phyloP scores from a whole-genome alignment of 768 basidiomycete genomes.

The Amanita muscaria region DNA sequence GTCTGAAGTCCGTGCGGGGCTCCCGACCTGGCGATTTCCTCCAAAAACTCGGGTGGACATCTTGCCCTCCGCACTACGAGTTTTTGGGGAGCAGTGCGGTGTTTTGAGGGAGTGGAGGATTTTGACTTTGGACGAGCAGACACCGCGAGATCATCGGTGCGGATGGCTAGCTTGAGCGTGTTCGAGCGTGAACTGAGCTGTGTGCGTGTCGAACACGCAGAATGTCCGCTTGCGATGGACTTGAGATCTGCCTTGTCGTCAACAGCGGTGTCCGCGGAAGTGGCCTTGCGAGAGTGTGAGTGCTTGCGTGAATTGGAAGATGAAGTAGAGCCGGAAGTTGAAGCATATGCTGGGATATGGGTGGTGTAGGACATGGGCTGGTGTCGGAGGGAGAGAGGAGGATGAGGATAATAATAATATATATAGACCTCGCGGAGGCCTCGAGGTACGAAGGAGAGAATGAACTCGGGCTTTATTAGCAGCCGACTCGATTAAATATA shows the following conservation, averaged over 20 bases:
- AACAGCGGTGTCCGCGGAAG: background rate
- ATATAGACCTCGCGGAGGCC: conserved; percentile 17
- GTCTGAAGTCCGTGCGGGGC: conserved; percentile 21
- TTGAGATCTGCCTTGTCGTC: conserved; percentile 2
- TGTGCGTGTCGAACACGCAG: background rate
- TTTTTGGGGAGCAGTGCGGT: too few relatives aligned
- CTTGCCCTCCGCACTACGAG: conserved; percentile 29
- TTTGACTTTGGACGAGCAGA: too few relatives aligned
- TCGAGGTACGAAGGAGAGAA: conserved; percentile 16
- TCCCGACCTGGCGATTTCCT: conserved; percentile 28
- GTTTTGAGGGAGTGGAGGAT: too few relatives aligned
- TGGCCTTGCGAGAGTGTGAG: too few relatives aligned
- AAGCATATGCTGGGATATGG: background rate
- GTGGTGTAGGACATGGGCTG: conserved; percentile 12
- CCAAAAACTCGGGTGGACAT: conserved; percentile 38
- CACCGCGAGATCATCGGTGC: background rate
- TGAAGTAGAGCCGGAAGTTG: conserved; percentile 12
- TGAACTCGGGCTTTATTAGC: background rate
- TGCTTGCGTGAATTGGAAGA: conserved; percentile 8
- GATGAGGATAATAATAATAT: conserved; percentile 12
- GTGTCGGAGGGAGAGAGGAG: conserved; percentile 2
- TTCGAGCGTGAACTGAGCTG: conserved; percentile 1
- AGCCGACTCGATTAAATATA: background rate
- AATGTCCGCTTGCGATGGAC: conserved; percentile 5
- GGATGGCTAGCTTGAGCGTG: conserved; percentile 6